Base-by-base conservation (phyloP, 441 rosid species). In the Manihot esculenta region DNA sequence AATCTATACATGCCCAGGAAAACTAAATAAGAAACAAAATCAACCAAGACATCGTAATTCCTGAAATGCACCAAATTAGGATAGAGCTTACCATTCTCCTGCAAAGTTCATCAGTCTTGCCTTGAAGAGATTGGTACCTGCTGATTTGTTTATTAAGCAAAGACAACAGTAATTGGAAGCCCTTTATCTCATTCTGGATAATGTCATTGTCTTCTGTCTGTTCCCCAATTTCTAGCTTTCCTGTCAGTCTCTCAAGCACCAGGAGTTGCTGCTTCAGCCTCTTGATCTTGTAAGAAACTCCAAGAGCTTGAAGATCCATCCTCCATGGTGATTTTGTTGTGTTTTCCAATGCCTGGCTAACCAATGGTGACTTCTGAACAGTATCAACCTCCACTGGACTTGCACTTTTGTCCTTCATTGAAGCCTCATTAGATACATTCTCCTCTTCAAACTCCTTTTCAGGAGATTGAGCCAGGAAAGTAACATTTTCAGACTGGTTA, bases 231-330 rank as follows among this genome's bases (percentile, higher is more conserved):
- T 85, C 89, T 73, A 81, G 83, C 57, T 85, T 90, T 68, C 88
- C 94, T 7, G 80, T 80, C 69, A 90, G 71, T 80, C 92, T 90
- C 74, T 94, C 97, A 38, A 94, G 86, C 90, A 92, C 79, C 69
- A 91, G 81, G 38, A 94, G 84, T 78, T 90, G 97, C 78, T 94
- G 99, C 83, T 85, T 89, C 63, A 94, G 79, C 85, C 99, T 90
- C 80, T 88, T 94, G 78, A 90, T 85, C 87, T 94, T 94, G 87
- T 80, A 90, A 69, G 95, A 90, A 75, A 89, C 87, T 70, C 91
- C 99, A 15, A 94, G 97, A 64, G 97, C 97, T 61, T 86, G 92
- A 75, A 94, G 85, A 79, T 94, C 94, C 90, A 89, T 89, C 79
- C 88, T 87, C 92, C 88, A 87, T 41, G 82, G 73, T 60, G 80